Percentiles rank a stretch among this genome's conserved stretches.
Conservation (phyloP, 768 basidiomycete species). For the Nidula microcarpa region DNA sequence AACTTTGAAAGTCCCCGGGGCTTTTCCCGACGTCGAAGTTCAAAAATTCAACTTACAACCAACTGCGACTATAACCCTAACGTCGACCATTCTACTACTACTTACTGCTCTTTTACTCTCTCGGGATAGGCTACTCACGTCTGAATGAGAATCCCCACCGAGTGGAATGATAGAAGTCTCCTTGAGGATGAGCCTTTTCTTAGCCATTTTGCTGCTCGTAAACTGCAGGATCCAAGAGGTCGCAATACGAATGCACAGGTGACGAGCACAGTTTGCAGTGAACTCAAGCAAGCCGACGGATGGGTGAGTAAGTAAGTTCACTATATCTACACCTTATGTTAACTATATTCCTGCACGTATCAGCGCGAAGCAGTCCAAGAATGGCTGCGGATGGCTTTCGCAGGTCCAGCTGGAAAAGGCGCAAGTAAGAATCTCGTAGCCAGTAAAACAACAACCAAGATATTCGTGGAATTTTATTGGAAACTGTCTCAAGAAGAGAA, state of each 20-base stretch:
- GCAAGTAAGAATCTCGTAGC: background rate
- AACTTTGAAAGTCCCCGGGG: too few relatives aligned
- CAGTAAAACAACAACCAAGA: background rate
- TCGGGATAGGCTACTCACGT: too few relatives aligned
- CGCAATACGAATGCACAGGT: background rate
- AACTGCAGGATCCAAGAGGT: background rate
- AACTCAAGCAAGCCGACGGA: background rate
- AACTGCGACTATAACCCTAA: too few relatives aligned
- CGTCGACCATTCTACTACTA: too few relatives aligned
- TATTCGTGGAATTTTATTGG: constrained; percentile 17
- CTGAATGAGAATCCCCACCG: too few relatives aligned
- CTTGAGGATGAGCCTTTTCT: constrained; percentile 16
- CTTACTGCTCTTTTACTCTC: too few relatives aligned
- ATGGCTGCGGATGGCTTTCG: constrained; percentile 4
- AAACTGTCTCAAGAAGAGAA: constrained; percentile 4
- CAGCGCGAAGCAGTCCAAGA: too few relatives aligned
- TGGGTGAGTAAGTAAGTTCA: too few relatives aligned
- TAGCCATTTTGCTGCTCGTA: constrained; percentile 1
- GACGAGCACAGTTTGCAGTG: background rate
- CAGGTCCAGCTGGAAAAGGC: background rate
- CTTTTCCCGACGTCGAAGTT: too few relatives aligned
- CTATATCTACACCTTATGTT: too few relatives aligned
- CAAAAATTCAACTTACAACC: too few relatives aligned
- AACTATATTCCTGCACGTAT: too few relatives aligned
- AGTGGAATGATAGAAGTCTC: constrained; percentile 18